A percentile compares a stretch with the other conserved stretches of the same genome.
phyloP scores from a whole-genome alignment of 2,329 filamentous ascomycete genomes.

The Aspergillus floridensis region DNA sequence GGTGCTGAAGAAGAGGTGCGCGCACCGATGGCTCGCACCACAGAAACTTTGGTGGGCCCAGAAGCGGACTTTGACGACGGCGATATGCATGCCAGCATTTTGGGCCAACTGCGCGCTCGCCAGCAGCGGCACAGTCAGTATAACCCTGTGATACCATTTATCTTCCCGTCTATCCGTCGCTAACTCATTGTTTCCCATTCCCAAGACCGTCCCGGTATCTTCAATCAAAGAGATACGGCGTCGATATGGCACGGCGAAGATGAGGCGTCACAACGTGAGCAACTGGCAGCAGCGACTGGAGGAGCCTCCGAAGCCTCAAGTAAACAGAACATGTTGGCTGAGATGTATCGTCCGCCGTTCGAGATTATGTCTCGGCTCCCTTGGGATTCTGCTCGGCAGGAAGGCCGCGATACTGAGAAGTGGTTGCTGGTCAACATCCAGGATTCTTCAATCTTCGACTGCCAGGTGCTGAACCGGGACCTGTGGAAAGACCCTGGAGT shows the following conservation, averaged over 20 bases:
- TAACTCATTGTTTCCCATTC: conserved; percentile 13
- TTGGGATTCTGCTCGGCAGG: conserved; percentile 81
- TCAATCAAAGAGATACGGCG: conserved; percentile 61
- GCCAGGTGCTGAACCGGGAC: conserved; percentile 89
- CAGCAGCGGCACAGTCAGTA: conserved; percentile 37
- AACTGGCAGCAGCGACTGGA: conserved; percentile 60
- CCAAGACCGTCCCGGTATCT: conserved; percentile 59
- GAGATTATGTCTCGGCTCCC: conserved; percentile 76
- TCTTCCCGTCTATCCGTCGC: not conserved
- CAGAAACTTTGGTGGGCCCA: conserved; percentile 84
- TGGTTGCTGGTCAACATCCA: conserved; percentile 97
- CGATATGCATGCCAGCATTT: conserved; percentile 59
- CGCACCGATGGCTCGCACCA: conserved; percentile 86
- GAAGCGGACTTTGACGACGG: conserved; percentile 55
- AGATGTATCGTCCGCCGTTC: conserved; percentile 89
- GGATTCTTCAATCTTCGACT: conserved; percentile 89
- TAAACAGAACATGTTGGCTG: conserved; percentile 76
- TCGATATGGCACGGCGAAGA: conserved; percentile 60
- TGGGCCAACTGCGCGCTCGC: conserved; percentile 61
- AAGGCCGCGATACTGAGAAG: conserved; percentile 84
- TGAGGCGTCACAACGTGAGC: conserved; percentile 49
- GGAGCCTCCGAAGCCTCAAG: conserved; percentile 63
- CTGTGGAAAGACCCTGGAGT: conserved; percentile 88
- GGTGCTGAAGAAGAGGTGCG: conserved; percentile 64
- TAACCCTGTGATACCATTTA: not conserved